These are phyloP conservation scores for Trametes cinnabarina DNA, from an alignment of 768 basidiomycete genomes.

Conservation along the genomic window DNA sequence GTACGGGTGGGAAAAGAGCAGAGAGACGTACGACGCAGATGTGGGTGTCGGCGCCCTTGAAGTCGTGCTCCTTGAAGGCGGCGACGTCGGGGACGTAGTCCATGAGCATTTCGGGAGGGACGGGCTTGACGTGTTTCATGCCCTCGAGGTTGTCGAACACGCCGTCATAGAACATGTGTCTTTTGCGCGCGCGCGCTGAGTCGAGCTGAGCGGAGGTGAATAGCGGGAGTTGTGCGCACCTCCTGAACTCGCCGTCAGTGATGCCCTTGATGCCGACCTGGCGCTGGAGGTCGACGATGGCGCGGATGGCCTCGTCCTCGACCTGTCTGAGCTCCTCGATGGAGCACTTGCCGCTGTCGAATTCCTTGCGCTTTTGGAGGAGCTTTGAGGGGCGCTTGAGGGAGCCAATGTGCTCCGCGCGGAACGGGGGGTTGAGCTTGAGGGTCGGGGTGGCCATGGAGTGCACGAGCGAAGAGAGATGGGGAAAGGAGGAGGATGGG, in stretches of 20 bases:
- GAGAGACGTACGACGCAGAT: conserved; percentile 26
- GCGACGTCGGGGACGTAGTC: conserved; percentile 35
- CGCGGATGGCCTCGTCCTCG: conserved; percentile 54
- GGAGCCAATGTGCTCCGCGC: conserved; percentile 61
- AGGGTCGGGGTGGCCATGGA: conserved; percentile 15
- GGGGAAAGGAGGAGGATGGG: neutral
- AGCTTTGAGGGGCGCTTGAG: conserved; percentile 54
- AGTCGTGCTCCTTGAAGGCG: conserved; percentile 33
- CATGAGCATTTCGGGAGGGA: conserved; percentile 17
- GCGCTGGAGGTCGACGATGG: conserved; percentile 53
- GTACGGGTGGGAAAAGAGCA: neutral
- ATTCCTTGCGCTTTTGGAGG: conserved; percentile 43
- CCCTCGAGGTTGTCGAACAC: conserved; percentile 67
- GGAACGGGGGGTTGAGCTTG: conserved; percentile 40
- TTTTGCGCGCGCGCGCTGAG: no score
- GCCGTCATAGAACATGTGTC: conserved; percentile 60
- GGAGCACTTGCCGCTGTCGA: conserved; percentile 42
- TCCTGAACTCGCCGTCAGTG: conserved; percentile 57
- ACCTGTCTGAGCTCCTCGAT: conserved; percentile 43
- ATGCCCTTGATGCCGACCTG: conserved; percentile 56
- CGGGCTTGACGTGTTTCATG: conserved; percentile 47
- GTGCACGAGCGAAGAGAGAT: neutral
- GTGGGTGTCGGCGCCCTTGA: conserved; percentile 34
- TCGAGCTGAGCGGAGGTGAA: no score
- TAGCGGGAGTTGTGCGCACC: no score